Evolutionary conservation across 2,329 filamentous ascomycete species (phyloP), one percentile per base, ranked within the genome.

Genomic region (Colletotrichum spinosum): DNA sequence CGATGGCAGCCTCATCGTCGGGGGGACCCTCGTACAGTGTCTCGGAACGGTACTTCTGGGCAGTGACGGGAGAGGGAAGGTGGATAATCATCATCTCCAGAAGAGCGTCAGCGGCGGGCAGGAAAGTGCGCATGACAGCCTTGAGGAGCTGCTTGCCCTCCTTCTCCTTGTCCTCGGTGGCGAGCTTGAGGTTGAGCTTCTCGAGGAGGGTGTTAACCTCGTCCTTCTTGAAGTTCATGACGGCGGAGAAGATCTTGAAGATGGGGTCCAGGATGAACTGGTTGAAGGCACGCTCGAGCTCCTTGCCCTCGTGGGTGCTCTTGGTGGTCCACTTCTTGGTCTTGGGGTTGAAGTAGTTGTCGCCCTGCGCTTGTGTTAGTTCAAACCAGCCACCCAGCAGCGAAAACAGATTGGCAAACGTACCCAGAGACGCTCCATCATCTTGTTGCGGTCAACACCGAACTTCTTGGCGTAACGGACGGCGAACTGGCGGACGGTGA

Each of bases 31-130:
- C 96, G 87, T 99, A 99, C 72, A 99, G 89, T 80, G 94, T 97
- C 90, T 98, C 96, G 77, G 88, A 91, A 91, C 96, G 96, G 89
- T 99, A 99, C 83, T 86, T 92, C 88, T 99, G 96, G 74, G 96
- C 96, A 71, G 93, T 97, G 76, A 93, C 88, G 79, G 96, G 96
- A 72, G 96, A 98, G 77, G 96, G 96, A 77, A 99, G 88, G 84
- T 99, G 96, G 78, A 99, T 92, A 86, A 98, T 95, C 93, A 99
- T 97, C 96, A 99, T 99, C 89, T 99, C 96, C 81, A 99, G 84
- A 72, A 99, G 92, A 76, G 95, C 97, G 83, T 99, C 96, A 73
- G 96, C 96, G 77, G 96, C 96, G 74, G 96, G 96, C 79, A 99
- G 86, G 92, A 98, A 99, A 80, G 97, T 97, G 81, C 93, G 89